These are phyloP conservation scores for Eutrema yunnanense DNA, from an alignment of 345 rosid genomes.

Conservation along the genomic window DNA sequence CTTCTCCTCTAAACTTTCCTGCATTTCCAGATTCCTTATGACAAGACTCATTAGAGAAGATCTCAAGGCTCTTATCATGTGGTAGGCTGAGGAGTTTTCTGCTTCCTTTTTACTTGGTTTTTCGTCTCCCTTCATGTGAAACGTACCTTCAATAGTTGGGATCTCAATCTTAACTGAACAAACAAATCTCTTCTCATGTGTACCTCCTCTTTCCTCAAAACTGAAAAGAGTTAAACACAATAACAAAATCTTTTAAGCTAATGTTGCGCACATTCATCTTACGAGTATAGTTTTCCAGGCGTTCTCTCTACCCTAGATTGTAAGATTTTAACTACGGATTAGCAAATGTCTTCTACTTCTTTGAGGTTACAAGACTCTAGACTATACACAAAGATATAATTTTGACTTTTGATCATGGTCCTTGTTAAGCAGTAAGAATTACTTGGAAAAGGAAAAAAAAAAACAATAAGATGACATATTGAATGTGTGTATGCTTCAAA, in stretches of 20 bases:
- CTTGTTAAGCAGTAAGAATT: background rate
- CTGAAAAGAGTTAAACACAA: constrained; percentile 28
- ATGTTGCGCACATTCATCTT: too few relatives aligned
- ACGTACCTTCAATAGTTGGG: constrained; percentile 27
- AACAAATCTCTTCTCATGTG: constrained; percentile 36
- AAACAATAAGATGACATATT: background rate
- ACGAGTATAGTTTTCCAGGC: too few relatives aligned
- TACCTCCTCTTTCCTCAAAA: constrained; percentile 41
- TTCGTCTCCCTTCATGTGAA: constrained; percentile 39
- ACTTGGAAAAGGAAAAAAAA: background rate
- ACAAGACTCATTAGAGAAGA: constrained; percentile 20
- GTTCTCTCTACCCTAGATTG: too few relatives aligned
- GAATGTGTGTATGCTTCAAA: background rate
- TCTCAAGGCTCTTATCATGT: constrained; percentile 38
- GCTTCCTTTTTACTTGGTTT: constrained; percentile 43
- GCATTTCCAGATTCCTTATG: background rate
- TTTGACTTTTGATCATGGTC: background rate
- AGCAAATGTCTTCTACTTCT: background rate
- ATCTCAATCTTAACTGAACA: constrained; percentile 45
- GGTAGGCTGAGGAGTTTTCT: constrained; percentile 52
- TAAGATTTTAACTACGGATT: too few relatives aligned
- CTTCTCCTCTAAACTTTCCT: background rate
- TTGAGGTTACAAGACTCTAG: background rate
- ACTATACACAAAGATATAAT: background rate
- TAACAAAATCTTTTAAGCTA: background rate